Base-by-base conservation (phyloP, 495 filamentous ascomycete species). In the Penicillium samsonianum region DNA sequence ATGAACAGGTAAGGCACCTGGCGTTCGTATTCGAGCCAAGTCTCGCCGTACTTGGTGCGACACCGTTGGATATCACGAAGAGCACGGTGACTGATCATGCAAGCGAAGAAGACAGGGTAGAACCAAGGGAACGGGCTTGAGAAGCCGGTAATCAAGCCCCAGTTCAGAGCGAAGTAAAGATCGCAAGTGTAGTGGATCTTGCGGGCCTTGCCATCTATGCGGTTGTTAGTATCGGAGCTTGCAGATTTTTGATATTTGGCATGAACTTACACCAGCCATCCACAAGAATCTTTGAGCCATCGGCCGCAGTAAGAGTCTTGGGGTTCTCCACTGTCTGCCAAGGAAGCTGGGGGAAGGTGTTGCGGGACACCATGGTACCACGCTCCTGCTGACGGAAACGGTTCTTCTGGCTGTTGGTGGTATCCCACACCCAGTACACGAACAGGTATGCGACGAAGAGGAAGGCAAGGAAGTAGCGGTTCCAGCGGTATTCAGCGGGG, bases 161-260 rank as follows among this genome's bases (percentile, higher is more conserved):
- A 88, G 58, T 78, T 80, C 45, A 86, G 57, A 7, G 79, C 78
- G 63, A 97, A 96, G 71, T 81, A 92, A 11, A 88, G 78, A 70
- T 98, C 94, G 73, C 91, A 95, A 5, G 90, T 87, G 69, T 98
- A 98, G 73, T 98, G 92, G 51, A 96, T 85, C 79, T 98, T 98
- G 69, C 94, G 87, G 26, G 93, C 94, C 59, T 91, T 84, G 55
- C 87, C 89, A 65, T 95, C 76, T 80, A 59, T 31, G 37, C 0
- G 33, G 14, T 26, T 26, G 30, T 47, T 63, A 61, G 62, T 53
- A 60, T 45, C 4, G 12, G 37, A 0, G 30, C 49, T 44, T 48
- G 28, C 2, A 38, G 30, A 28, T 8, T 31, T 14, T 30, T 9
- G n/a, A 6, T 19, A 35, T 28, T 30, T 16, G 44, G 38, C 45